Conservation (phyloP, 176 grass and related monocot species). For the Raddia distichophylla region DNA sequence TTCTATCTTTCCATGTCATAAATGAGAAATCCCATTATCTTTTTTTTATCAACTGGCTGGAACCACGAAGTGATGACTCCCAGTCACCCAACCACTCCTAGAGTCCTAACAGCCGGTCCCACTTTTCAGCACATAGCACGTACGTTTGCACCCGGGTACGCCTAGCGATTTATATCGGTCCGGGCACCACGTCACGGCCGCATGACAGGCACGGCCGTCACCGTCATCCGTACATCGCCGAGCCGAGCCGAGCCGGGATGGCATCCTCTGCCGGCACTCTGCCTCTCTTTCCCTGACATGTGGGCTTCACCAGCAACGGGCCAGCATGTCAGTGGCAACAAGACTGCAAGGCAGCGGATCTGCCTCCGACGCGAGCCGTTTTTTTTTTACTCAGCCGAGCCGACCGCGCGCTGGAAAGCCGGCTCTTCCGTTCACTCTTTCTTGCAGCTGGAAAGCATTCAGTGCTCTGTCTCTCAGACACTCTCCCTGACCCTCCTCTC, state of each 20-base stretch:
- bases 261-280: background rate
- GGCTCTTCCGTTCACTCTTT: slow-evolving; percentile 42
- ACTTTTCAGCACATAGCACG: background rate
- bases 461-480: slow-evolving; percentile 38
- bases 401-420: slow-evolving; percentile 45
- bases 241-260: background rate
- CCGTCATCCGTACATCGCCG: background rate
- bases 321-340: no score
- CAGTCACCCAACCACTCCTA: no score
- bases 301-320: no score
- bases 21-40: no score
- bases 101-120: background rate
- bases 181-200: background rate
- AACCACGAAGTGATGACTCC: no score
- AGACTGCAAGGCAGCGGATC: no score
- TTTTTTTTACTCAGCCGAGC: background rate
- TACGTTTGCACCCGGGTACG: background rate
- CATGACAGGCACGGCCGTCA: no score
- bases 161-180: background rate
- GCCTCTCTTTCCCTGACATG: no score
- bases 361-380: background rate
- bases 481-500: slow-evolving; percentile 29
- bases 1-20: no score
- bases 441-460: slow-evolving; percentile 70
- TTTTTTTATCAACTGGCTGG: no score